These are phyloP conservation scores for Paraleonurus japonicus DNA, from an alignment of 257 asterid genomes.

Conservation along the genomic window DNA sequence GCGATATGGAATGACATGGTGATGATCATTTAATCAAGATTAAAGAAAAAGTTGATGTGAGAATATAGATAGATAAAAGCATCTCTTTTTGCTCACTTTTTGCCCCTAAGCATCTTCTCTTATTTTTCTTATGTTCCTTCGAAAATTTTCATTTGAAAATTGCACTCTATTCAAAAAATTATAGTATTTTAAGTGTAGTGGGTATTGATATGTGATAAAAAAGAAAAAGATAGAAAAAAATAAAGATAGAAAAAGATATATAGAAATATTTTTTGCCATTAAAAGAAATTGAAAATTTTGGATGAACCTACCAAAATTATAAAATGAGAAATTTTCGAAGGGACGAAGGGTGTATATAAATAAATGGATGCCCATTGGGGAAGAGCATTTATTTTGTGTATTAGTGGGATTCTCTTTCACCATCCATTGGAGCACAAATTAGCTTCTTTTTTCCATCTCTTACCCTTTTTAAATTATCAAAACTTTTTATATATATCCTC, in stretches of 20 bases:
- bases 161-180: too few species aligned
- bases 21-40: slow-evolving; percentile 28
- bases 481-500: slow-evolving; percentile 45
- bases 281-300: too few species aligned
- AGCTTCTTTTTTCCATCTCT: slow-evolving; percentile 20
- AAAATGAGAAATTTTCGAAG: too few species aligned
- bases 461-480: slow-evolving; percentile 20
- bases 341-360: neutral
- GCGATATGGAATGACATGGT: slow-evolving; percentile 15
- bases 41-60: slow-evolving; percentile 31
- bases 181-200: too few species aligned
- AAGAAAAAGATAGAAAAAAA: too few species aligned
- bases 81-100: slow-evolving; percentile 35
- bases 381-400: slow-evolving; percentile 39
- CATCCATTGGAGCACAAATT: slow-evolving; percentile 29
- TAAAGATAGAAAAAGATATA: too few species aligned
- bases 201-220: too few species aligned
- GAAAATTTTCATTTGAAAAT: too few species aligned
- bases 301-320: too few species aligned
- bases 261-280: too few species aligned
- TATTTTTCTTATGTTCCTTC: too few species aligned
- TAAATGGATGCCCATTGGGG: slow-evolving; percentile 27
- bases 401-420: slow-evolving; percentile 85
- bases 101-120: slow-evolving; percentile 58
- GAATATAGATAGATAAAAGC: slow-evolving; percentile 49